phyloP scores from a whole-genome alignment of 495 filamentous ascomycete species.

The Hypoxylon lenormandii region DNA sequence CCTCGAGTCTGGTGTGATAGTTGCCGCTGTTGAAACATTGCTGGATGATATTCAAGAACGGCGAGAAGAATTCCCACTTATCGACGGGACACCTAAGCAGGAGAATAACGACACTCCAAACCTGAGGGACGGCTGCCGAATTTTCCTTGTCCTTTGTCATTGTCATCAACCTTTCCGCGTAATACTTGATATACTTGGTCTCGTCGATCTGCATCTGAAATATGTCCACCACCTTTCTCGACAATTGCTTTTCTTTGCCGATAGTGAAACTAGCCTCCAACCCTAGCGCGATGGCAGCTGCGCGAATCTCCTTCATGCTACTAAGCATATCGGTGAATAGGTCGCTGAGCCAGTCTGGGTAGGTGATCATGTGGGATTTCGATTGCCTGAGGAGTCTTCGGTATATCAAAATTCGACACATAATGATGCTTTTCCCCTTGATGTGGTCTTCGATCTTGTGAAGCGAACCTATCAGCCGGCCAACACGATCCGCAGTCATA shows the following conservation, averaged over 20 bases:
- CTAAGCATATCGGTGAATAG: conserved; percentile 85
- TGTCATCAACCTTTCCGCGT: conserved; percentile 73
- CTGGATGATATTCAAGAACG: conserved; percentile 81
- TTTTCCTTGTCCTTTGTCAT: conserved; percentile 76
- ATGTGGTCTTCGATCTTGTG: conserved; percentile 77
- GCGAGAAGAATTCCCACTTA: conserved; percentile 76
- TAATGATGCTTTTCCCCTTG: conserved; percentile 79
- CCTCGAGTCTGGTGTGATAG: conserved; percentile 74
- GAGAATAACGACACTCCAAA: conserved; percentile 85
- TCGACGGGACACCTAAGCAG: conserved; percentile 76
- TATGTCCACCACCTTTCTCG: conserved; percentile 72
- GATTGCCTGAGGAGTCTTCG: conserved; percentile 76
- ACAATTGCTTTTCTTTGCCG: conserved; percentile 73
- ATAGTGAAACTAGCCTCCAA: conserved; percentile 71
- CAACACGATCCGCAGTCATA: conserved; percentile 76
- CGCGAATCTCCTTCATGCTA: conserved; percentile 77
- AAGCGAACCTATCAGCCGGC: conserved; percentile 73
- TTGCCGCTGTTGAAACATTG: conserved; percentile 86
- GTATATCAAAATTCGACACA: conserved; percentile 80
- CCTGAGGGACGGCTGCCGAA: conserved; percentile 77
- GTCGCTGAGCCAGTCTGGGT: conserved; percentile 80
- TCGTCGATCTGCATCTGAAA: conserved; percentile 70
- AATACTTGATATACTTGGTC: conserved; percentile 70
- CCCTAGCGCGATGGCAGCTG: conserved; percentile 78
- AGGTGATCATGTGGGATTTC: conserved; percentile 71